Evolutionary conservation across 163 green algal species (phyloP), one percentile per base, ranked within the genome.

Genomic region (Prototheca wickerhamii): DNA sequence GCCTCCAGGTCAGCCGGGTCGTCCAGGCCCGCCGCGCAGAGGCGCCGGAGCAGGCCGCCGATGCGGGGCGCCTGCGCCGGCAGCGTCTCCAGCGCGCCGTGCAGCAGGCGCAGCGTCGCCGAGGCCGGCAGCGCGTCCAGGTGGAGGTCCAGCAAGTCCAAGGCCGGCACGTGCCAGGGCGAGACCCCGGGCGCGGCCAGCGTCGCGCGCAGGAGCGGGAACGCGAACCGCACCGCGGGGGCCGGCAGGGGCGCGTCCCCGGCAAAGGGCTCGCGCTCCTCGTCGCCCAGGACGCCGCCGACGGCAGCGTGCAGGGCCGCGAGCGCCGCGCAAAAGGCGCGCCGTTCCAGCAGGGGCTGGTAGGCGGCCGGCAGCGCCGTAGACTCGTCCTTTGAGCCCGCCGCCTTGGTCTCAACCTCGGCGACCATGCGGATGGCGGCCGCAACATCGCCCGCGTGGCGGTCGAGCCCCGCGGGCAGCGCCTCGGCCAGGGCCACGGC

Each of bases 11-110:
- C 84, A 4, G 67, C 42, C 33, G 82, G 69, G 33, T 86, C 73
- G 23, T 65, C 42, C 0, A 51, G 17, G 0, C 87, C 61, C 21
- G 83, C 81, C 2, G 63, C 61, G 72, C 85, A 95, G 50, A 96
- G 71, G 18, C 68, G 64, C 30, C 72, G 68, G 58, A 96, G 77
- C 64, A 95, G 67, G 15, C 78, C 77, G 51, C 84, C 65, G 44
- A 96, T 76, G 4, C 78, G 72, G 12, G 86, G 82, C 68, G 85
- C 67, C 17, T 73, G 21, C 0, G 81, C 80, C 3, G 88, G 84
- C 18, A 91, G 76, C 29, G 82, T 71, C 4, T 80, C 76, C 63
- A 93, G 76, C 60, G 89, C 63, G 64, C 82, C 69, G 72, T 89
- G 92, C 49, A 93, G 79, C 58, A 93, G 71, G 29, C 21, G 44